Evolutionary conservation across 176 grass and related monocot genomes (phyloP).

Genomic region (Lolium rigidum): DNA sequence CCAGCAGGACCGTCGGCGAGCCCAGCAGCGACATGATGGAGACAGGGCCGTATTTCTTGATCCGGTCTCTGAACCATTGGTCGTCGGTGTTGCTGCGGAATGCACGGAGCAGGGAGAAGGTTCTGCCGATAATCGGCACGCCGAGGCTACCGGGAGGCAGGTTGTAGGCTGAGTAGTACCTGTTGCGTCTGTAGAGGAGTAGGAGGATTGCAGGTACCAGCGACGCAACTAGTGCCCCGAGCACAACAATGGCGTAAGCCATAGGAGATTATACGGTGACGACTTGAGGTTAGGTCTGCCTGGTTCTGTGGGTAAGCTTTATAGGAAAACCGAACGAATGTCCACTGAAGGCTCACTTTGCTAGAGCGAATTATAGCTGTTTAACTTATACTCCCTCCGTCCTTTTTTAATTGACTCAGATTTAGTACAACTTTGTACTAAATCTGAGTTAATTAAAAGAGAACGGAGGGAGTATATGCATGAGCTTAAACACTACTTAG

Average conservation of each 20-base stretch:
- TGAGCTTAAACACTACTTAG: too few species aligned
- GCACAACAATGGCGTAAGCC: constrained; percentile 12
- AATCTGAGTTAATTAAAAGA: too few species aligned
- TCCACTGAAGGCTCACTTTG: background rate
- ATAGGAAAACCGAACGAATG: background rate
- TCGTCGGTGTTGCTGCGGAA: constrained; percentile 44
- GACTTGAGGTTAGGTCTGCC: background rate
- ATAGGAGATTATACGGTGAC: background rate
- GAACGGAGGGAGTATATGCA: too few species aligned
- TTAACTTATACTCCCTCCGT: too few species aligned
- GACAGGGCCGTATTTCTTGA: constrained; percentile 44
- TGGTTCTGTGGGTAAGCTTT: background rate
- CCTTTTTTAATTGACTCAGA: too few species aligned
- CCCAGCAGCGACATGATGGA: constrained; percentile 51
- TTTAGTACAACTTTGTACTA: too few species aligned
- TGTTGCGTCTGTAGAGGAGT: background rate
- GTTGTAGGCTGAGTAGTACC: background rate
- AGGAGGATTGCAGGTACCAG: background rate
- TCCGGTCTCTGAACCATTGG: constrained; percentile 38
- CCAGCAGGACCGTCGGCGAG: constrained; percentile 40
- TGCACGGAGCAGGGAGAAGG: constrained; percentile 46
- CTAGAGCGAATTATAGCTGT: background rate
- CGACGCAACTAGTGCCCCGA: background rate
- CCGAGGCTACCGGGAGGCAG: constrained; percentile 56
- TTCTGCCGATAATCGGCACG: constrained; percentile 45